These are phyloP conservation scores for Russula olivacea DNA, from an alignment of 768 basidiomycete species.

Conservation along the genomic window DNA sequence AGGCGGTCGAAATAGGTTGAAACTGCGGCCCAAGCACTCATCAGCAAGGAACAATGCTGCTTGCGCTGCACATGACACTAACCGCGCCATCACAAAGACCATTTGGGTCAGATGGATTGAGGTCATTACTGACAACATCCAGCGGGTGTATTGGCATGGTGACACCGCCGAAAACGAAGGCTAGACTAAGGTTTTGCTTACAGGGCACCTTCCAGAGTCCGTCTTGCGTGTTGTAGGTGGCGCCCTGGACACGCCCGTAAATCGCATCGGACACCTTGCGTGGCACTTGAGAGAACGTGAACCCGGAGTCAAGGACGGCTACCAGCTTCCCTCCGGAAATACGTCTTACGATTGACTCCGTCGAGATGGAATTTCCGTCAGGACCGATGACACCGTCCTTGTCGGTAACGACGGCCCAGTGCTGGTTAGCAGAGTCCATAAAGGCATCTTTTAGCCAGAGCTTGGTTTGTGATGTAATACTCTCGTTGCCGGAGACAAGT, in stretches of 20 bases:
- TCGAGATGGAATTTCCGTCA: slow-evolving; percentile 55
- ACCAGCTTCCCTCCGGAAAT: slow-evolving; percentile 61
- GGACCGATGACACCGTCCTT: slow-evolving; percentile 68
- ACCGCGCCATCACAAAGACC: slow-evolving; percentile 64
- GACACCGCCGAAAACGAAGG: slow-evolving; percentile 63
- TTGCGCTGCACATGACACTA: slow-evolving; percentile 30
- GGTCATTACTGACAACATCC: slow-evolving; percentile 59
- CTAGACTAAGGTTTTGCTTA: slow-evolving; percentile 62
- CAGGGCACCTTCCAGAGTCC: slow-evolving; percentile 73
- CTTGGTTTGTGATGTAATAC: slow-evolving; percentile 56
- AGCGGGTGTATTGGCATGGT: slow-evolving; percentile 71
- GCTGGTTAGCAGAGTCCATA: slow-evolving; percentile 61
- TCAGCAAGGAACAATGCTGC: slow-evolving; percentile 12
- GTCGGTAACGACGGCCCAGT: slow-evolving; percentile 75
- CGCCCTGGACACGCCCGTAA: slow-evolving; percentile 71
- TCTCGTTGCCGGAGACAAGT: slow-evolving; percentile 53
- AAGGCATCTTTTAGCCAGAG: slow-evolving; percentile 57
- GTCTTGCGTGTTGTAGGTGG: slow-evolving; percentile 50
- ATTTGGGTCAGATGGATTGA: slow-evolving; percentile 24
- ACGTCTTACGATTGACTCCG: slow-evolving; percentile 62
- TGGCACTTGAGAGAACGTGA: slow-evolving; percentile 64
- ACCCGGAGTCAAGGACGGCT: slow-evolving; percentile 72
- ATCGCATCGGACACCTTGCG: slow-evolving; percentile 73
- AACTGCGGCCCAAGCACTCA: slow-evolving; percentile 40
- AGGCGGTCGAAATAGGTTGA: slow-evolving; percentile 78